Evolutionary conservation across 1,139 yeast genomes (phyloP).

Genomic region (Blastobotrys indianensis): DNA sequence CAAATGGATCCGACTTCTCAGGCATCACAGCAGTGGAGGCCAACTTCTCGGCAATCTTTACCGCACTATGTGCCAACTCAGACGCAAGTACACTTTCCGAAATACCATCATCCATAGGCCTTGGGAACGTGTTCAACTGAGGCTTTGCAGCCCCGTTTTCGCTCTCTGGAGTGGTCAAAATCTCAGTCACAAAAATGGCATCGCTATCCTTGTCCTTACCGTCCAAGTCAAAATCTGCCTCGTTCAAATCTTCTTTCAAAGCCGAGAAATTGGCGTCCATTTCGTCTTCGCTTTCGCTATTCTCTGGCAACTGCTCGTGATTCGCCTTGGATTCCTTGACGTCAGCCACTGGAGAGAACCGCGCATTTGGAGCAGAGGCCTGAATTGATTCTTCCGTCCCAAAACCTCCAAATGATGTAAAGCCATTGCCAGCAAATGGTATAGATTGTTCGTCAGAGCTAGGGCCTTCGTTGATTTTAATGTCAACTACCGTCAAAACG

Average conservation of each 20-base stretch:
- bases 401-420: not conserved
- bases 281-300: conserved; percentile 6
- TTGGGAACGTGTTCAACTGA: too few species aligned
- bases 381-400: conserved; percentile 9
- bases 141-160: too few species aligned
- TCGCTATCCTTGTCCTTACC: conserved; percentile 5
- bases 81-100: too few species aligned
- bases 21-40: too few species aligned
- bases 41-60: too few species aligned
- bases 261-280: conserved; percentile 5
- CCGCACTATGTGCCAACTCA: too few species aligned
- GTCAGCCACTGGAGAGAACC: conserved; percentile 20
- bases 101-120: too few species aligned
- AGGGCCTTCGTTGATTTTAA: not conserved
- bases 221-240: not conserved
- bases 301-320: conserved; percentile 11
- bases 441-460: not conserved
- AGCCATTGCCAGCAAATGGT: not conserved
- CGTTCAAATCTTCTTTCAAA: conserved; percentile 1
- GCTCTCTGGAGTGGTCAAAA: not conserved
- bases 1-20: conserved; percentile 2
- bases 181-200: not conserved
- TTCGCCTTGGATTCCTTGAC: conserved; percentile 6
- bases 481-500: too few species aligned
- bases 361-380: conserved; percentile 23